These are phyloP conservation scores for Neonectria faginata DNA, from an alignment of 2,329 filamentous ascomycete species.

Conservation along the genomic window DNA sequence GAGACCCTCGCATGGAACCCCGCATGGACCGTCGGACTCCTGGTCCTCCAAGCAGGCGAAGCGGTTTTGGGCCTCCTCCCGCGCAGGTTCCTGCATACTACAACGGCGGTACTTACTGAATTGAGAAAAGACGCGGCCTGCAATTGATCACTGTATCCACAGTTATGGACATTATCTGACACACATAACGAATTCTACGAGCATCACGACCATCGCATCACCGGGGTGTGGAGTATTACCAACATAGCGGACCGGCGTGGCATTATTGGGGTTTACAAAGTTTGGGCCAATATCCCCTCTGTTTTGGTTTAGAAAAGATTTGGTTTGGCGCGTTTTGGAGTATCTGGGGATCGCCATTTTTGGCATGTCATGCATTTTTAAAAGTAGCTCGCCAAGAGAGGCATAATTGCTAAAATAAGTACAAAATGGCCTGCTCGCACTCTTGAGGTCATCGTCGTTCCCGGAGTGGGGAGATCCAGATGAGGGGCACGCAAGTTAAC, in stretches of 20 bases:
- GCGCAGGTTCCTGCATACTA: constrained; percentile 39
- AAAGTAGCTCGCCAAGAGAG: constrained; percentile 44
- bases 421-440: constrained; percentile 2
- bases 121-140: constrained; percentile 17
- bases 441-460: constrained; percentile 15
- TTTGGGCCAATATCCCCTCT: constrained; percentile 40
- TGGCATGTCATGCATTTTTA: constrained; percentile 37
- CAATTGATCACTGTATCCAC: constrained; percentile 27
- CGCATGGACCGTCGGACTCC: constrained; percentile 44
- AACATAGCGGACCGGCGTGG: constrained; percentile 41
- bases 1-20: constrained; percentile 33
- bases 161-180: constrained; percentile 31
- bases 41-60: constrained; percentile 43
- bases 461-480: not conserved
- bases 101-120: constrained; percentile 33
- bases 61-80: constrained; percentile 39
- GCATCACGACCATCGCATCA: constrained; percentile 47
- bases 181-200: constrained; percentile 45
- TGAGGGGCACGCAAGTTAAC: not conserved
- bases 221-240: constrained; percentile 43
- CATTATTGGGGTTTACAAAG: constrained; percentile 39
- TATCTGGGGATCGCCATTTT: constrained; percentile 39
- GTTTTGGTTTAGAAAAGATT: constrained; percentile 39
- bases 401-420: constrained; percentile 30
- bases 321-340: constrained; percentile 41